Evolutionary conservation across 2,329 filamentous ascomycete species (phyloP).

Genomic region (Parastagonospora nodorum): DNA sequence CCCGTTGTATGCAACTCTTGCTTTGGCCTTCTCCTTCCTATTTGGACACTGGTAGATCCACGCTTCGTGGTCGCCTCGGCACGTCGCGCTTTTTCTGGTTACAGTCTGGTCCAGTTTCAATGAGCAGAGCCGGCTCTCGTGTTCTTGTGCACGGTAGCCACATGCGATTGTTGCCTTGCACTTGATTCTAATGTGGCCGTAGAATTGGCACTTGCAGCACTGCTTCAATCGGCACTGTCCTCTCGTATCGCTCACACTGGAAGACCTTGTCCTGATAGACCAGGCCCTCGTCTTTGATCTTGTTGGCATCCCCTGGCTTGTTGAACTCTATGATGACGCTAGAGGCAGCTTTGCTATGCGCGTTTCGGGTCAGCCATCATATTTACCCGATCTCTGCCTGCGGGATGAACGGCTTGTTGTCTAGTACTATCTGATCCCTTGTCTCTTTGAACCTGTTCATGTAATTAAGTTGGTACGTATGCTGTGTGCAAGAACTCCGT

Average conservation of each 20-base stretch:
- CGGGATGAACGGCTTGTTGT: too few relatives aligned
- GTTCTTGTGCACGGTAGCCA: slow-evolving; percentile 14
- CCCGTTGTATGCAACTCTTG: slow-evolving; percentile 12
- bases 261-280: slow-evolving; percentile 19
- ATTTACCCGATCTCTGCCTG: too few relatives aligned
- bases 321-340: too few relatives aligned
- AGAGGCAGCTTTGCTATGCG: too few relatives aligned
- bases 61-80: slow-evolving; percentile 15
- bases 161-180: slow-evolving; percentile 21
- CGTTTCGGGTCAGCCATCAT: too few relatives aligned
- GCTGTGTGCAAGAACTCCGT: too few relatives aligned
- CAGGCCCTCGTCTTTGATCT: slow-evolving; percentile 21
- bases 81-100: slow-evolving; percentile 16
- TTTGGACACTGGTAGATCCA: slow-evolving; percentile 16
- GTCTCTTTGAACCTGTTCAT: too few relatives aligned
- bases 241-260: slow-evolving; percentile 18
- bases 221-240: slow-evolving; percentile 14
- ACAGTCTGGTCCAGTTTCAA: slow-evolving; percentile 6
- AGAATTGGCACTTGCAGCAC: slow-evolving; percentile 23
- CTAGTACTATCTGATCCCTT: too few relatives aligned
- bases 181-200: slow-evolving; percentile 24
- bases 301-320: too few relatives aligned
- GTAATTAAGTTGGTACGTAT: too few relatives aligned
- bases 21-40: slow-evolving; percentile 18
- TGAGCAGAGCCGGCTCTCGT: slow-evolving; percentile 11